Evolutionary conservation across 768 basidiomycete genomes (phyloP).

Genomic region (Pleurotus tuber-regium): DNA sequence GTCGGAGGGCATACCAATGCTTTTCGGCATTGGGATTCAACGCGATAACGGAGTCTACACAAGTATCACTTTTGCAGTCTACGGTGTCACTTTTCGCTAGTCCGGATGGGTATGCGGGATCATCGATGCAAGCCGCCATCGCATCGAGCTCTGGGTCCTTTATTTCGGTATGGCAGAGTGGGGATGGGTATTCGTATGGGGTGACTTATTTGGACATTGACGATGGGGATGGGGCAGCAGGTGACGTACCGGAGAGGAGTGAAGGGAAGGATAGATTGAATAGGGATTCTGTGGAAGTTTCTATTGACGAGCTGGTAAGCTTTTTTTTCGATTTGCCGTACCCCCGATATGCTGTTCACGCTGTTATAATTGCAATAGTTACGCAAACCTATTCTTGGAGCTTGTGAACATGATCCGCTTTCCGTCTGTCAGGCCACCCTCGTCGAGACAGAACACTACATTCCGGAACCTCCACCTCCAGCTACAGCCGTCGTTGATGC

Average conservation of each 20-base stretch:
- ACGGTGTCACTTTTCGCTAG: constrained; percentile 82
- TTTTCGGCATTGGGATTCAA: constrained; percentile 80
- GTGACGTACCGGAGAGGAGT: constrained; percentile 29
- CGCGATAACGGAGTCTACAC: constrained; percentile 80
- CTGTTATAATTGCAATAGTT: not conserved
- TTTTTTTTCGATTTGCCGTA: not conserved
- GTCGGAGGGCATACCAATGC: constrained; percentile 85
- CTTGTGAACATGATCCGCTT: constrained; percentile 84
- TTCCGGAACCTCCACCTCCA: constrained; percentile 69
- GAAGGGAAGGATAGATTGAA: constrained; percentile 54
- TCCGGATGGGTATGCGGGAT: constrained; percentile 79
- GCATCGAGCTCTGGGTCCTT: constrained; percentile 83
- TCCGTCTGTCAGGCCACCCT: constrained; percentile 57
- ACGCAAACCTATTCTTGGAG: constrained; percentile 36
- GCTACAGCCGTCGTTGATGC: constrained; percentile 84
- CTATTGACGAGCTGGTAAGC: constrained; percentile 75
- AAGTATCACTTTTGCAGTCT: constrained; percentile 76
- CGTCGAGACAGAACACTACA: constrained; percentile 39
- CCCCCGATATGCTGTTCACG: not conserved
- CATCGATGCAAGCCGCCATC: constrained; percentile 89
- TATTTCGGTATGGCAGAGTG: constrained; percentile 79
- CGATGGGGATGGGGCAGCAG: constrained; percentile 38
- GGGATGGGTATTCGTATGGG: constrained; percentile 91
- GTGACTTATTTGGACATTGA: constrained; percentile 67
- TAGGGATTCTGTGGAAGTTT: constrained; percentile 76